Conservation (phyloP, 768 basidiomycete genomes). For the Hericium rajendrae region DNA sequence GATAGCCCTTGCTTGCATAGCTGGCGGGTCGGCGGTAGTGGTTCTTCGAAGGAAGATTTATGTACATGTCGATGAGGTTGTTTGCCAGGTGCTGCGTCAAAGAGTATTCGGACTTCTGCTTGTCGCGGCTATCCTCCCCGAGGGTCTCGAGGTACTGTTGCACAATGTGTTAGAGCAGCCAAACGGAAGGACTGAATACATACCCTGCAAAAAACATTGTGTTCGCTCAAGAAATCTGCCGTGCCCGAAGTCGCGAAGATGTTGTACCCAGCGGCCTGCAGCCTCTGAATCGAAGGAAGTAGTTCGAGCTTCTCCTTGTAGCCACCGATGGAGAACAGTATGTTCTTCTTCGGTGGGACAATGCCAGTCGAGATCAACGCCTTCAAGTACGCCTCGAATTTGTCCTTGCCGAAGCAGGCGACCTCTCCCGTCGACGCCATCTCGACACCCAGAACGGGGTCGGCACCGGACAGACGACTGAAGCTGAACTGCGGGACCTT, state of each 20-base stretch:
- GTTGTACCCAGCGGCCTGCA: slow-evolving; percentile 88
- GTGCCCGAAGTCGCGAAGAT: slow-evolving; percentile 97
- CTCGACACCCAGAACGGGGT: slow-evolving; percentile 95
- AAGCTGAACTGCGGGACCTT: slow-evolving; percentile 99
- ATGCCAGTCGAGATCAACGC: slow-evolving; percentile 96
- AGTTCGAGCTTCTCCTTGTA: slow-evolving; percentile 97
- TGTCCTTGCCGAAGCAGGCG: slow-evolving; percentile 95
- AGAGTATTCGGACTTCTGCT: slow-evolving; percentile 96
- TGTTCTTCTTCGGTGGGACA: slow-evolving; percentile 91
- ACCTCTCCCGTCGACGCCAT: slow-evolving; percentile 99
- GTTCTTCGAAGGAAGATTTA: slow-evolving; percentile 98
- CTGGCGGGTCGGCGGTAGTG: slow-evolving; percentile 94
- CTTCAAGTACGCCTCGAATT: slow-evolving; percentile 98
- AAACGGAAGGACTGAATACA: background rate
- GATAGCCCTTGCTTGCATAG: slow-evolving; percentile 95
- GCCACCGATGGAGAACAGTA: slow-evolving; percentile 92
- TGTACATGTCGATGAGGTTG: slow-evolving; percentile 98
- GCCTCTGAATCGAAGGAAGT: slow-evolving; percentile 88
- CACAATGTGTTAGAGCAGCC: background rate
- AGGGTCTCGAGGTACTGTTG: slow-evolving; percentile 81
- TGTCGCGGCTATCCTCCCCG: slow-evolving; percentile 58
- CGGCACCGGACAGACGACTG: slow-evolving; percentile 90
- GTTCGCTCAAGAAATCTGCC: slow-evolving; percentile 94
- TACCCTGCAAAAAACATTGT: slow-evolving; percentile 21
- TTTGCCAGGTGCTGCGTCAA: slow-evolving; percentile 94